phyloP scores from a whole-genome alignment of 306 rosid genomes.

The Rosa chinensis region DNA sequence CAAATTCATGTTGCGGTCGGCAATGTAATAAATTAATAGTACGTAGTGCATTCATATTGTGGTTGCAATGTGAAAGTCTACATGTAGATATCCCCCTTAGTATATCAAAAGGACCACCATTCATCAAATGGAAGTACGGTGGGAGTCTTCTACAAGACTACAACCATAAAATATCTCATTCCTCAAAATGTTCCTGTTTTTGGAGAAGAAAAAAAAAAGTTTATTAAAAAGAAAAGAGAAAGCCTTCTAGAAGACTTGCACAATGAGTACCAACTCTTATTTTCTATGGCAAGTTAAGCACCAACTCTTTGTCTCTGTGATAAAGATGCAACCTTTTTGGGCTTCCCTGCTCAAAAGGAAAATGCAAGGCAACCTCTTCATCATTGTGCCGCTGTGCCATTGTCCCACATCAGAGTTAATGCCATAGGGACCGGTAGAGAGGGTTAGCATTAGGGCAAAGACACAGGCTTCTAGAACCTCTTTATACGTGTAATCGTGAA shows the following conservation, averaged over 20 bases:
- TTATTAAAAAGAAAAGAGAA: not conserved
- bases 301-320: not conserved
- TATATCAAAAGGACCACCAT: not conserved
- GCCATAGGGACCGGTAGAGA: not conserved
- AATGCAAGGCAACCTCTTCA: not conserved
- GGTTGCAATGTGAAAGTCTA: not conserved
- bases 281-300: not conserved
- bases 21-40: too few relatives aligned
- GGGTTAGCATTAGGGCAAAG: not conserved
- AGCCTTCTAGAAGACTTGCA: conserved; percentile 7
- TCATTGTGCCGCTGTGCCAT: not conserved
- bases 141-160: not conserved
- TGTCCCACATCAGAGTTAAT: not conserved
- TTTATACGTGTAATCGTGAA: not conserved
- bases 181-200: not conserved
- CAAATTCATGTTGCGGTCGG: too few relatives aligned
- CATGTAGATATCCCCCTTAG: not conserved
- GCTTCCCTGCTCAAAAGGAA: not conserved
- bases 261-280: not conserved
- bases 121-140: not conserved
- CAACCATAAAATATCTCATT: not conserved
- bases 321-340: not conserved
- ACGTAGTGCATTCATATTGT: not conserved
- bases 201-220: not conserved
- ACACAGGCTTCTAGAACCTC: conserved; percentile 17